Evolutionary conservation across 805 yeast genomes (phyloP).

Genomic region (Saccharomycopsis sp.): DNA sequence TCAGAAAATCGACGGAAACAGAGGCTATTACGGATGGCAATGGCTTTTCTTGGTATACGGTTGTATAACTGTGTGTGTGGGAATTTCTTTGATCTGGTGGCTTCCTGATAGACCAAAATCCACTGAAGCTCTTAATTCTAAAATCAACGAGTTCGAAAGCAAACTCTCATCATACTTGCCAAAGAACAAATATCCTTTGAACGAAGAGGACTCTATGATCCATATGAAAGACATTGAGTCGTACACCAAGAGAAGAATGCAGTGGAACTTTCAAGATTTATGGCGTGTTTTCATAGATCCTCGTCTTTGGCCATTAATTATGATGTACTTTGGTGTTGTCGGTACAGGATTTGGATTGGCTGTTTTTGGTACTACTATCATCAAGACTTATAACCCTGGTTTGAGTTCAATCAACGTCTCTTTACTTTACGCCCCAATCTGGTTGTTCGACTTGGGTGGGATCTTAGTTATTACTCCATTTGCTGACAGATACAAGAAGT

Average conservation of each 20-base stretch:
- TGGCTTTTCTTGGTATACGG: conserved; percentile 84
- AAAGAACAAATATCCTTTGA: conserved; percentile 40
- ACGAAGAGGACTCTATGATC: conserved; percentile 41
- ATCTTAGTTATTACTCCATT: conserved; percentile 71
- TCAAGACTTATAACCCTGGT: conserved; percentile 54
- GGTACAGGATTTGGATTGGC: conserved; percentile 88
- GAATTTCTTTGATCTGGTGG: conserved; percentile 70
- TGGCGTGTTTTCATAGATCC: conserved; percentile 48
- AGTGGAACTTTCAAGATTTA: conserved; percentile 60
- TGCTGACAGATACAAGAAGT: conserved; percentile 59
- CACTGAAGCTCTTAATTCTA: conserved; percentile 16
- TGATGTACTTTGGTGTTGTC: conserved; percentile 90
- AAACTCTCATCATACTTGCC: conserved; percentile 20
- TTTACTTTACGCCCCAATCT: conserved; percentile 78
- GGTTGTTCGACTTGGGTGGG: conserved; percentile 79
- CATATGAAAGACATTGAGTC: conserved; percentile 57
- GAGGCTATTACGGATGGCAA: conserved; percentile 77
- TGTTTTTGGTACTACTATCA: conserved; percentile 76
- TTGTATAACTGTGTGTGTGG: conserved; percentile 54
- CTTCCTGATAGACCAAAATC: conserved; percentile 69
- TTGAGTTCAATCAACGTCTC: conserved; percentile 64
- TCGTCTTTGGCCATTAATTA: conserved; percentile 70
- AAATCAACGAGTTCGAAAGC: conserved; percentile 20
- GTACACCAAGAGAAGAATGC: conserved; percentile 36
- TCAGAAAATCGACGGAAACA: conserved; percentile 68